Evolutionary conservation across 495 filamentous ascomycete genomes (phyloP).

Genomic region (Immersiella caudata): DNA sequence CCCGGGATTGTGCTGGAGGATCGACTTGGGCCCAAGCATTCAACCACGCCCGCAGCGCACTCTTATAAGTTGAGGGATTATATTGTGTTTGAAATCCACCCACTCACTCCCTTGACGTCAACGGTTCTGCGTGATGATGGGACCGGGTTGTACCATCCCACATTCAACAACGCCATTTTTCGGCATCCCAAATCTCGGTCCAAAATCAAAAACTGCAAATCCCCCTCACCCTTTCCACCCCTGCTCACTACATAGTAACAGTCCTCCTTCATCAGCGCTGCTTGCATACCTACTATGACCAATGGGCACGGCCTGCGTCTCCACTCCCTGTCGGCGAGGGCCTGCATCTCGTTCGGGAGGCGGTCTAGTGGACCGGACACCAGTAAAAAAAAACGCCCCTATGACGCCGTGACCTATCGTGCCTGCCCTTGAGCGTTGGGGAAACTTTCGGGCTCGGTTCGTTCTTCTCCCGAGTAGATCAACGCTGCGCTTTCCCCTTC

Average conservation of each 20-base stretch:
- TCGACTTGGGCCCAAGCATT: too few species aligned
- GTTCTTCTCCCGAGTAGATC: too few species aligned
- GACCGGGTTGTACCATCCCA: neutral
- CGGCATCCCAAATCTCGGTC: too few species aligned
- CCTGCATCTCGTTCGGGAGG: neutral
- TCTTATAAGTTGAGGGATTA: too few species aligned
- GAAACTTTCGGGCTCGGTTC: neutral
- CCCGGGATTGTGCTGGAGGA: neutral
- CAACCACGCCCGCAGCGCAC: too few species aligned
- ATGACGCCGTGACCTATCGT: neutral
- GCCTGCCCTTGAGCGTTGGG: neutral
- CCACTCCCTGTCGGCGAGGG: neutral
- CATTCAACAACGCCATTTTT: too few species aligned
- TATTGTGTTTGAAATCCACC: too few species aligned
- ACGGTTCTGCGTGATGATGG: too few species aligned
- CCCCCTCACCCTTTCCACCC: neutral
- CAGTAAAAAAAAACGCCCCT: neutral
- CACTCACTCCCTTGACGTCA: neutral
- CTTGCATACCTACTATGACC: conserved; percentile 1
- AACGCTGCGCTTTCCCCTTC: too few species aligned
- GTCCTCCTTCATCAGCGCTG: neutral
- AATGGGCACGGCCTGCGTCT: neutral
- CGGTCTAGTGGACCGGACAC: neutral
- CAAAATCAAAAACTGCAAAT: neutral
- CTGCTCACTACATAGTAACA: neutral